A percentile compares a stretch with the other conserved stretches of the same genome.
Conservation (phyloP, 2,329 filamentous ascomycete species). For the Colletotrichum cereale region DNA sequence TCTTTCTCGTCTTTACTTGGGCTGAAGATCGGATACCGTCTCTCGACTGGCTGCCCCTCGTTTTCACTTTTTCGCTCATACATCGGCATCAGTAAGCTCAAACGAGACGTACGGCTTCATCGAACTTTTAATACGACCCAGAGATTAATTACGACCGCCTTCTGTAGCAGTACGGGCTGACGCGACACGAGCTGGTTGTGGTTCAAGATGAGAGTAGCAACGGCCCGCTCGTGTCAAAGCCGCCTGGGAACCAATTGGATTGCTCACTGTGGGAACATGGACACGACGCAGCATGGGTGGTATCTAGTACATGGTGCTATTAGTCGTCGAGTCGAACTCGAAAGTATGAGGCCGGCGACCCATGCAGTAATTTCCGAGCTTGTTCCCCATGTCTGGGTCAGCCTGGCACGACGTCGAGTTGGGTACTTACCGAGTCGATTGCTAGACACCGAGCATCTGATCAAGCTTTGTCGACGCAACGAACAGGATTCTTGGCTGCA, state of each 20-base stretch:
- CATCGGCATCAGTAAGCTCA: conserved; percentile 24
- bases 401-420: conserved; percentile 3
- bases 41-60: conserved; percentile 20
- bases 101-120: conserved; percentile 15
- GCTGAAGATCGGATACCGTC: conserved; percentile 17
- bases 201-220: conserved; percentile 13
- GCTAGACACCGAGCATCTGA: not conserved
- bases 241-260: conserved; percentile 11
- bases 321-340: not conserved
- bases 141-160: too few species aligned
- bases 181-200: not conserved
- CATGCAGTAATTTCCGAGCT: conserved; percentile 1
- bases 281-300: conserved; percentile 18
- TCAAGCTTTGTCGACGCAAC: conserved; percentile 29
- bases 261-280: conserved; percentile 22
- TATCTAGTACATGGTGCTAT: not conserved
- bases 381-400: conserved; percentile 6
- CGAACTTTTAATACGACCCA: not conserved
- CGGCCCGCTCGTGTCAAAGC: conserved; percentile 30
- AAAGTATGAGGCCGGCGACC: not conserved
- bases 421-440: not conserved
- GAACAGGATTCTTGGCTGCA: not conserved
- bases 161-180: not conserved
- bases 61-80: conserved; percentile 37
- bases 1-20: conserved; percentile 26